phyloP scores from a whole-genome alignment of 192 early-diverging fungal species.

The Coemansia sp. region DNA sequence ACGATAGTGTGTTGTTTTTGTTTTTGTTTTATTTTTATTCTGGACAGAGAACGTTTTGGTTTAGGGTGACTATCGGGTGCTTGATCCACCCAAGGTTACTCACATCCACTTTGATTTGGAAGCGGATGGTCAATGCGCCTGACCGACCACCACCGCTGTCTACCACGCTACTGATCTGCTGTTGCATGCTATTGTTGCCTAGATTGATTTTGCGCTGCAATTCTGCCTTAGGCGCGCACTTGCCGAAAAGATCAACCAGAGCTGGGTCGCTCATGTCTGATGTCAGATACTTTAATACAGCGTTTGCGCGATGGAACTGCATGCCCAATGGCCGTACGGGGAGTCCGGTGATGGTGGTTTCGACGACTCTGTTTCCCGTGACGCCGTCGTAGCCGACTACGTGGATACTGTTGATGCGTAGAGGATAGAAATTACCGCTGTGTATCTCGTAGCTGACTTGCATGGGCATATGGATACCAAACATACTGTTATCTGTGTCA shows the following conservation, averaged over 20 bases:
- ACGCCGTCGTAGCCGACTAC: constrained; percentile 40
- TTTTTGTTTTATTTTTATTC: constrained; percentile 16
- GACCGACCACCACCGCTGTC: too few species aligned
- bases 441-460: constrained; percentile 41
- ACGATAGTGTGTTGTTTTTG: neutral
- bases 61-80: constrained; percentile 43
- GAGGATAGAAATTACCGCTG: constrained; percentile 48
- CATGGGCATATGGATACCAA: constrained; percentile 35
- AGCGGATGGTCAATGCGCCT: constrained; percentile 29
- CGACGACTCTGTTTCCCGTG: constrained; percentile 30
- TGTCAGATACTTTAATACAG: constrained; percentile 26
- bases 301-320: constrained; percentile 24
- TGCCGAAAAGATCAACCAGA: constrained; percentile 37
- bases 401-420: constrained; percentile 17
- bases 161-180: too few species aligned
- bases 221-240: constrained; percentile 33
- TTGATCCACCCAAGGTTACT: constrained; percentile 32
- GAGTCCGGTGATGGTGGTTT: constrained; percentile 14
- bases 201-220: too few species aligned
- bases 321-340: constrained; percentile 10
- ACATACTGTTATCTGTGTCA: constrained; percentile 14
- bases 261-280: constrained; percentile 41
- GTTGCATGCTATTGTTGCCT: too few species aligned
- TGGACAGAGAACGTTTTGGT: constrained; percentile 42
- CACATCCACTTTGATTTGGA: constrained; percentile 41